Base-by-base conservation (phyloP, 371 early-diverging fungal species). In the Coemansia sp. region DNA sequence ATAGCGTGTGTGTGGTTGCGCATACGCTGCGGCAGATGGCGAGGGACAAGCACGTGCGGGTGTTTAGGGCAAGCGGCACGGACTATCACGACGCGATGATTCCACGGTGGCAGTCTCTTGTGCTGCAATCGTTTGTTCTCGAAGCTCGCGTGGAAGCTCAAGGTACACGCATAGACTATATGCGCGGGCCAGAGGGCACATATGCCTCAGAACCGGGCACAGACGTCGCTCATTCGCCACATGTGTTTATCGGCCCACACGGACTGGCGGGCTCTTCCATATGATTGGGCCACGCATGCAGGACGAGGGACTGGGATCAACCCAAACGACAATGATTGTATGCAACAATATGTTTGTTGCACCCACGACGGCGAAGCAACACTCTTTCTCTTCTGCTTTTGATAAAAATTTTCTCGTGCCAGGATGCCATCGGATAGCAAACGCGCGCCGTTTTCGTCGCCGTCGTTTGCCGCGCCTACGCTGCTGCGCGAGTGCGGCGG, bases 401-500 rank as follows among this genome's bases (percentile, higher is more conserved):
- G 44, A 44, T 44, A 44, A 44, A 44, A 44, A 16, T 44, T 33
- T 33, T 28, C 28, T 28, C 28, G 28, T 16, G n/a, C 14, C 12
- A 54, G 20, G 33, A 57, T 39, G 33, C n/a, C 57, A 20, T 20
- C 57, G 18, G 57, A 57, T 18, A 28, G 62, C 30, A 21, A 33
- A 4, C 18, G 40, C 39, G 48, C 14, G 48, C 68, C 44, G 40
- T 75, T 75, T 52, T 61, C 70, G 59, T 54, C 69, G 65, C 73
- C 73, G 12, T 61, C 82, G 39, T 62, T 81, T 61, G 62, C 71
- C 56, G 48, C 63, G 57, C 81, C 81, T 33, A 67, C 67, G 53
- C 75, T 80, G 23, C 91, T 91, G 59, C 88, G 86, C 64, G 91
- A 93, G 79, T 87, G 91, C 68, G 90, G 90, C 21, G 92, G 93